These are phyloP conservation scores for Penicillium sp. DNA, from an alignment of 2,329 filamentous ascomycete genomes.

Conservation along the genomic window DNA sequence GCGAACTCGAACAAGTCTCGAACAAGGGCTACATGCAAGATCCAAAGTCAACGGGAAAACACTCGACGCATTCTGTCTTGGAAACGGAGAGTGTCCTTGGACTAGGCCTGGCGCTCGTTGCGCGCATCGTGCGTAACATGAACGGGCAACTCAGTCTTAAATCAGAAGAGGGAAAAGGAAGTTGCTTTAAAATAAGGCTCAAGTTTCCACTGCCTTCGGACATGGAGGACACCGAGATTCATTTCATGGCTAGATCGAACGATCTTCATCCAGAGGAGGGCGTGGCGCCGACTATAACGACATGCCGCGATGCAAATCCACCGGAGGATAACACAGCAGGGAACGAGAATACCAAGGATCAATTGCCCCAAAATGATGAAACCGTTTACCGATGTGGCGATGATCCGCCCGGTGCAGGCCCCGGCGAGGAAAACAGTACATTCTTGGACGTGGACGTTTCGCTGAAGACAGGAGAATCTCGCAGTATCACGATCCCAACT, in stretches of 20 bases:
- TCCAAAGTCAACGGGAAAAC: conserved; percentile 19
- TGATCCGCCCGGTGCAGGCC: conserved; percentile 1
- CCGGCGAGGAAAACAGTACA: neutral
- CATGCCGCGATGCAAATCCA: too few relatives aligned
- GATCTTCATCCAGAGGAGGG: too few relatives aligned
- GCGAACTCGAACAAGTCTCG: conserved; percentile 60
- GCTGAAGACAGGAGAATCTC: conserved; percentile 11
- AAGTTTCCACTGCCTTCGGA: conserved; percentile 61
- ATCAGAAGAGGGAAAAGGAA: conserved; percentile 73
- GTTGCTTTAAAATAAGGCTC: conserved; percentile 71
- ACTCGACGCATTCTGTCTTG: conserved; percentile 26
- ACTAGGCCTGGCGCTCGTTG: conserved; percentile 74
- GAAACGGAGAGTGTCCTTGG: conserved; percentile 54
- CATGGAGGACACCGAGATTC: conserved; percentile 3
- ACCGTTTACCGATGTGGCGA: conserved; percentile 14
- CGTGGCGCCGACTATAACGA: too few relatives aligned
- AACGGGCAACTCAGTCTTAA: conserved; percentile 77
- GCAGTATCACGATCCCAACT: conserved; percentile 9
- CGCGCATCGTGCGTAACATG: conserved; percentile 77
- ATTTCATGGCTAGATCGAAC: too few relatives aligned
- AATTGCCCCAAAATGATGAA: neutral
- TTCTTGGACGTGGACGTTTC: conserved; percentile 11
- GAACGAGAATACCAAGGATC: neutral
- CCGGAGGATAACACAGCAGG: too few relatives aligned
- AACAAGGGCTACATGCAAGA: conserved; percentile 46